Evolutionary conservation across 495 filamentous ascomycete genomes (phyloP).

Genomic region (Penicillium diatomitis): DNA sequence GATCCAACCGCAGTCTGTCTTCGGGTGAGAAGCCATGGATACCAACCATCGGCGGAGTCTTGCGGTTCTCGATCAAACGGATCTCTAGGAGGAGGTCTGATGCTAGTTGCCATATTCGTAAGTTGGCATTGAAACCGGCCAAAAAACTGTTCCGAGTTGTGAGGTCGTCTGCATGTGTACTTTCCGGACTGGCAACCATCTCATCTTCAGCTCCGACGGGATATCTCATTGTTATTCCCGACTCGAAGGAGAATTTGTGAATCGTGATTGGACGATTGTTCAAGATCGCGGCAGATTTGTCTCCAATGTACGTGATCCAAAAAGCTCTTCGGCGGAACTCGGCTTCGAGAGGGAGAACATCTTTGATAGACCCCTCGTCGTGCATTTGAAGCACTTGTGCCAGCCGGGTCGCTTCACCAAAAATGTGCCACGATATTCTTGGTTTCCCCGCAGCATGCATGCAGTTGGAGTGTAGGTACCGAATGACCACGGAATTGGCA

Average conservation of each 20-base stretch:
- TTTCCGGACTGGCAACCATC: constrained; percentile 2
- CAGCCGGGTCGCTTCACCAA: constrained; percentile 20
- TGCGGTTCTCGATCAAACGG: constrained; percentile 6
- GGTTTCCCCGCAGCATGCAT: constrained; percentile 21
- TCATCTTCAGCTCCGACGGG: constrained; percentile 16
- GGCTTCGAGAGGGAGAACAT: constrained; percentile 12
- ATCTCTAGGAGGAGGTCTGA: constrained; percentile 14
- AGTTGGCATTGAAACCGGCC: constrained; percentile 15
- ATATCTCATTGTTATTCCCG: constrained; percentile 17
- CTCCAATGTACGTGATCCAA: constrained; percentile 23
- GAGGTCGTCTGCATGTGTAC: constrained; percentile 4
- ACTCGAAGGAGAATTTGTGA: constrained; percentile 18
- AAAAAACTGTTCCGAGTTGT: constrained; percentile 7
- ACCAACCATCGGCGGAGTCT: neutral
- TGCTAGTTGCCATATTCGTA: constrained; percentile 15
- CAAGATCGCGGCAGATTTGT: constrained; percentile 23
- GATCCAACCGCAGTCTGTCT: constrained; percentile 8
- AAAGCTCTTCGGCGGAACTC: constrained; percentile 21
- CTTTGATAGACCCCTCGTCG: constrained; percentile 16
- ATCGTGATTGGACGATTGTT: constrained; percentile 22
- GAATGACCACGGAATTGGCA: constrained; percentile 19
- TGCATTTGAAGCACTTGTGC: constrained; percentile 23
- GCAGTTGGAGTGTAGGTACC: constrained; percentile 24
- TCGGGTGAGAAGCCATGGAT: constrained; percentile 4
- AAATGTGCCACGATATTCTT: constrained; percentile 21